These are phyloP conservation scores for Pyrenophora teres DNA, from an alignment of 2,329 filamentous ascomycete genomes.

Conservation along the genomic window DNA sequence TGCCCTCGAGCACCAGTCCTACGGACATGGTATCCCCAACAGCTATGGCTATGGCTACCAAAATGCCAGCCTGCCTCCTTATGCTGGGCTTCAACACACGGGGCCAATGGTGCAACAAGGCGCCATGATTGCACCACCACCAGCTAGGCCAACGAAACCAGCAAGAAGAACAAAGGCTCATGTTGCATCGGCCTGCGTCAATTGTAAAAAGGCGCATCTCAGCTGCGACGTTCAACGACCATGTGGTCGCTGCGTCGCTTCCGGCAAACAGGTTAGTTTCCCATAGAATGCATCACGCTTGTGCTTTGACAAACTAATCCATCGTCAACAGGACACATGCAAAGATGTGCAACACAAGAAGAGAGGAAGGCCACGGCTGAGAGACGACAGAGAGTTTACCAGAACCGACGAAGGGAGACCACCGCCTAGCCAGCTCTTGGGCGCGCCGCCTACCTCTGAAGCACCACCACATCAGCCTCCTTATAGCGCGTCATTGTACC, in stretches of 20 bases:
- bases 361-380: conserved; percentile 74
- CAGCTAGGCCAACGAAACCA: conserved; percentile 39
- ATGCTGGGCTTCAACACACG: conserved; percentile 31
- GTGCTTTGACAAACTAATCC: conserved; percentile 7
- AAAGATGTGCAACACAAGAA: conserved; percentile 88
- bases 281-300: neutral
- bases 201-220: conserved; percentile 83
- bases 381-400: conserved; percentile 58
- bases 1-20: conserved; percentile 31
- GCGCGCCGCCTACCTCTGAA: conserved; percentile 29
- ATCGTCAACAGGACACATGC: conserved; percentile 67
- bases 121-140: conserved; percentile 39
- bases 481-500: conserved; percentile 29
- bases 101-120: conserved; percentile 41
- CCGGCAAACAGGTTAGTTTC: conserved; percentile 67
- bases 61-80: conserved; percentile 28
- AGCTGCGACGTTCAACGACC: conserved; percentile 70
- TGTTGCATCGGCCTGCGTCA: conserved; percentile 82
- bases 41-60: conserved; percentile 41
- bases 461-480: conserved; percentile 26
- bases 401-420: conserved; percentile 38
- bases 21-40: conserved; percentile 30
- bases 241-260: conserved; percentile 75
- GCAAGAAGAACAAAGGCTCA: conserved; percentile 69
- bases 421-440: conserved; percentile 31